A percentile compares a stretch with the other conserved stretches of the same genome.
Evolutionary conservation across 371 early-diverging fungal genomes (phyloP).

Genomic region (Apophysomyces variabilis): DNA sequence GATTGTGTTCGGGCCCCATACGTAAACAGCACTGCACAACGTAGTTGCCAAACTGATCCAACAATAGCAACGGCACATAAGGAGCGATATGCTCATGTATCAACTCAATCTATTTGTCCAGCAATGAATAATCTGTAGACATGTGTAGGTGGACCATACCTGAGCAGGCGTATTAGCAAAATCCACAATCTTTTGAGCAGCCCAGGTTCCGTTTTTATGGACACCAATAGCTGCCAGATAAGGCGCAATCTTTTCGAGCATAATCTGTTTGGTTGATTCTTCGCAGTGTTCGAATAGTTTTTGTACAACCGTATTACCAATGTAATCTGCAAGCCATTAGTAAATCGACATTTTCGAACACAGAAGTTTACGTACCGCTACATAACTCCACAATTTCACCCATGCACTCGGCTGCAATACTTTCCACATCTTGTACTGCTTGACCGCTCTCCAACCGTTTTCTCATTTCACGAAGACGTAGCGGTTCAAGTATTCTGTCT

Average conservation of each 20-base stretch:
- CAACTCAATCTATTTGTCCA: slow-evolving; percentile 18
- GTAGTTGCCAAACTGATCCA: slow-evolving; percentile 91
- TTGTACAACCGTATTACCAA: slow-evolving; percentile 86
- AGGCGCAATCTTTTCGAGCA: slow-evolving; percentile 59
- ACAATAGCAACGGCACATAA: slow-evolving; percentile 74
- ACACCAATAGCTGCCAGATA: slow-evolving; percentile 79
- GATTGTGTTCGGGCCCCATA: slow-evolving; percentile 65
- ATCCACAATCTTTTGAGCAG: slow-evolving; percentile 86
- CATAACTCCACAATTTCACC: slow-evolving; percentile 44
- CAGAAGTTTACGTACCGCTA: slow-evolving; percentile 33
- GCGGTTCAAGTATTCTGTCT: slow-evolving; percentile 74
- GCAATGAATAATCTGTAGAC: background rate
- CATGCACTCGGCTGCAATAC: slow-evolving; percentile 70
- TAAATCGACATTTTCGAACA: background rate
- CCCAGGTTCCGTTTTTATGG: slow-evolving; percentile 93
- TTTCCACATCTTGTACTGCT: slow-evolving; percentile 52
- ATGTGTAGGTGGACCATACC: background rate
- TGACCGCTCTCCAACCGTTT: slow-evolving; percentile 76
- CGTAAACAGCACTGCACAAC: slow-evolving; percentile 86
- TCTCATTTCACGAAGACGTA: slow-evolving; percentile 85
- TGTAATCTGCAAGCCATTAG: slow-evolving; percentile 70
- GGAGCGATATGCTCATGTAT: slow-evolving; percentile 53
- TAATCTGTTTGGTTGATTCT: slow-evolving; percentile 49
- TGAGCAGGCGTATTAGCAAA: slow-evolving; percentile 52
- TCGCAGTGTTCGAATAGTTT: slow-evolving; percentile 69